phyloP scores from a whole-genome alignment of 2,329 filamentous ascomycete species.

The Talaromyces rugulosus region DNA sequence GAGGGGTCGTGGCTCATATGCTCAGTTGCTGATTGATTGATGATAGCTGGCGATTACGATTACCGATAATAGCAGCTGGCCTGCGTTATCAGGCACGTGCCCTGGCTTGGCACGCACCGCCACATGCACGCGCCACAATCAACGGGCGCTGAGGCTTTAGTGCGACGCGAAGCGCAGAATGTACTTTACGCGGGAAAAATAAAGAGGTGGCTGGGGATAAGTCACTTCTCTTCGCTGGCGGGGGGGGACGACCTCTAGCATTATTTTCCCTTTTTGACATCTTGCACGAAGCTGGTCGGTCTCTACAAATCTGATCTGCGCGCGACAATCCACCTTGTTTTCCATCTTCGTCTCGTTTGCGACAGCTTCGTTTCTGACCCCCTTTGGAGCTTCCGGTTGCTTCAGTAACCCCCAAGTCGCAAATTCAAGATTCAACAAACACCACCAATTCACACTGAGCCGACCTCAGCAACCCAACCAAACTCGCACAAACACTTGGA shows the following conservation, averaged over 20 bases:
- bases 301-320: neutral
- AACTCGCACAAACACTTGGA: neutral
- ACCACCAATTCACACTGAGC: neutral
- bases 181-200: neutral
- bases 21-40: neutral
- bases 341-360: neutral
- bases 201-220: neutral
- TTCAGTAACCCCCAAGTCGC: neutral
- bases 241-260: neutral
- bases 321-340: neutral
- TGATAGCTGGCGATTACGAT: neutral
- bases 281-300: neutral
- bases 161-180: neutral
- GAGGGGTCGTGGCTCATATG: neutral
- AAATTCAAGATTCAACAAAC: neutral
- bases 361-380: neutral
- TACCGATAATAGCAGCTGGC: neutral
- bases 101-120: neutral
- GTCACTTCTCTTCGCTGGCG: neutral
- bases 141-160: neutral
- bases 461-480: neutral
- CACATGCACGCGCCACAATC: neutral
- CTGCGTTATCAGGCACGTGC: neutral
- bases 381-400: neutral
- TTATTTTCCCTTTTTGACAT: neutral